Base-by-base conservation (phyloP, 1,284 basidiomycete species). In the Cutaneotrichosporon sp. region DNA sequence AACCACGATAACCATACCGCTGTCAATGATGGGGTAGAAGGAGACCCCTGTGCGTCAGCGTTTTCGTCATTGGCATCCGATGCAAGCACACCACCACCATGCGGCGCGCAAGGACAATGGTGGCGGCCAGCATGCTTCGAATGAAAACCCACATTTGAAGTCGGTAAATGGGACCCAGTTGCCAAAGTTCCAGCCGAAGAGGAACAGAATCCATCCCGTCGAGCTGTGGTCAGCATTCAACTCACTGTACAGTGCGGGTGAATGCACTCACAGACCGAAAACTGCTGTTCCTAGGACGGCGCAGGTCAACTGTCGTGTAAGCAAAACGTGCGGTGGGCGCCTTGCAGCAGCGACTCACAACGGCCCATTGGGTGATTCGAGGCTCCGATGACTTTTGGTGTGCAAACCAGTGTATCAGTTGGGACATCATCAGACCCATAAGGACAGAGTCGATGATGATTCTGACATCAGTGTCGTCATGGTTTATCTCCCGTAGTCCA, bases 121-220 rank as follows among this genome's bases (percentile, higher is more conserved):
- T n/a, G n/a, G n/a, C n/a, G n/a, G n/a, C n/a, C n/a, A n/a, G n/a
- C n/a, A n/a, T n/a, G n/a, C n/a, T n/a, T 31, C 29, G 29, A 22
- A 26, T 10, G 35, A 20, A 3, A 9, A 39, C 51, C 10, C 24
- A 52, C 57, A 59, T 33, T 46, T 38, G 37, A 43, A 45, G 34
- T 55, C 42, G 24, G 34, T 33, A 27, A 55, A 43, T n/a, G 47
- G 41, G 9, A 17, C 20, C 17, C 39, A 59, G 6, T 17, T 31
- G 3, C 57, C 57, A 17, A 31, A 59, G 45, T 55, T 52, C 49
- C 45, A 59, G 14, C 43, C 49, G 27, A 59, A 55, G 6, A 55
- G 35, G 42, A 55, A 43, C 27, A 55, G 31, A 19, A 53, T 37
- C 35, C 49, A 52, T 16, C 39, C 33, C 9, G 43, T 20, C 0